Conservation (phyloP, 768 basidiomycete species). For the Mycena amicta region DNA sequence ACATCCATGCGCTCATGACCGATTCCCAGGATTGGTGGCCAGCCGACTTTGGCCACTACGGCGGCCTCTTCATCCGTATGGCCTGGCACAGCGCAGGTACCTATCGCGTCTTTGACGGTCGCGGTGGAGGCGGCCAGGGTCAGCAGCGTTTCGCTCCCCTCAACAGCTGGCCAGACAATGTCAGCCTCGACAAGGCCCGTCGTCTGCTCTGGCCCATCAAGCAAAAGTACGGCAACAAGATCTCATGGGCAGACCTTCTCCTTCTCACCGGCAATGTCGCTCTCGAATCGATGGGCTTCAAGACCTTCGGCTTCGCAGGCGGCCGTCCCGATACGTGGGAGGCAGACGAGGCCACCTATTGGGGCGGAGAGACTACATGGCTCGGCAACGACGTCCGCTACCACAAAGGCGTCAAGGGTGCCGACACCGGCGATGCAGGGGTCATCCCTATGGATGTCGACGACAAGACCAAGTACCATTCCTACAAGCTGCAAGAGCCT, state of each 20-base stretch:
- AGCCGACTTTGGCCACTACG: not conserved
- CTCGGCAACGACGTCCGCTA: constrained; percentile 1
- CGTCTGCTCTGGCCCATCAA: not conserved
- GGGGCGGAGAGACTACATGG: not conserved
- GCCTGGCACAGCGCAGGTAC: not conserved
- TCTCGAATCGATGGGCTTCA: constrained; percentile 1
- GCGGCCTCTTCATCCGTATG: constrained; percentile 1
- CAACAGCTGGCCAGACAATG: constrained; percentile 1
- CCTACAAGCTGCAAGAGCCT: constrained; percentile 1
- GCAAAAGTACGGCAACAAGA: constrained; percentile 1
- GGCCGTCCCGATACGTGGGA: not conserved
- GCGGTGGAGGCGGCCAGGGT: not conserved
- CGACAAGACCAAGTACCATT: not conserved
- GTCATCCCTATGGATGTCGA: constrained; percentile 3
- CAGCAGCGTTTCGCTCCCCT: constrained; percentile 1
- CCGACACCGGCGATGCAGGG: no score
- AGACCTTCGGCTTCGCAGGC: not conserved
- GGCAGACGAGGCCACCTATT: not conserved
- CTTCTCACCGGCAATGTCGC: not conserved
- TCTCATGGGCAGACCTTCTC: constrained; percentile 1
- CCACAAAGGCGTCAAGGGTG: not conserved
- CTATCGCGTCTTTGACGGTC: not conserved
- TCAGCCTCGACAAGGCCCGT: not conserved
- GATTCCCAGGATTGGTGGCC: not conserved
- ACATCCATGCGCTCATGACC: not conserved